phyloP scores from a whole-genome alignment of 2,329 filamentous ascomycete species.

The Claviceps maximensis region DNA sequence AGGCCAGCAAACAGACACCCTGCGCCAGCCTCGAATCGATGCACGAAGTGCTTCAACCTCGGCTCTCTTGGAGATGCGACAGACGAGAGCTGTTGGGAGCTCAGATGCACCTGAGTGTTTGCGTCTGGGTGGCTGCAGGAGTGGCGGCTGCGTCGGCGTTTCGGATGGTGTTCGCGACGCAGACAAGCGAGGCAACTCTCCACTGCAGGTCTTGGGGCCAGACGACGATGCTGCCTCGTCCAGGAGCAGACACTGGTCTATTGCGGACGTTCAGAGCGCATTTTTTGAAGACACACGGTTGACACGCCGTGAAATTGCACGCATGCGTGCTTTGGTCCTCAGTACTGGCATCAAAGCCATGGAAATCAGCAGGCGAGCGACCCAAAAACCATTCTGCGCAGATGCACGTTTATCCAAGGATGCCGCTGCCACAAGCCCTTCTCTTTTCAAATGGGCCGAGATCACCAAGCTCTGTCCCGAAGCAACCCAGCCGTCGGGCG shows the following conservation, averaged over 20 bases:
- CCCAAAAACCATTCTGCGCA: conserved; percentile 21
- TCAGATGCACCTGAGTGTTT: neutral
- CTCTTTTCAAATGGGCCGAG: conserved; percentile 25
- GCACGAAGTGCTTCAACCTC: conserved; percentile 26
- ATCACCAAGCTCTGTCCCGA: conserved; percentile 29
- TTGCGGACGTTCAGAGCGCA: conserved; percentile 27
- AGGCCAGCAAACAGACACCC: conserved; percentile 30
- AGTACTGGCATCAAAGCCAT: conserved; percentile 83
- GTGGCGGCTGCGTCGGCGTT: conserved; percentile 5
- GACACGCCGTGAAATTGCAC: conserved; percentile 62
- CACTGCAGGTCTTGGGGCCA: conserved; percentile 15
- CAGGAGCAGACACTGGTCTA: conserved; percentile 35
- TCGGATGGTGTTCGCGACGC: conserved; percentile 17
- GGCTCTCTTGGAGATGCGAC: conserved; percentile 17
- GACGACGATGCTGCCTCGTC: conserved; percentile 12
- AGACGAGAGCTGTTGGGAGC: neutral
- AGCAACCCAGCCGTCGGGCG: conserved; percentile 16
- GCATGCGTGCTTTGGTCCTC: conserved; percentile 63
- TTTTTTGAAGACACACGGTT: conserved; percentile 26
- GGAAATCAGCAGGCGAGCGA: conserved; percentile 57
- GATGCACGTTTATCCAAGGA: conserved; percentile 10
- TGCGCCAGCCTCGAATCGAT: conserved; percentile 37
- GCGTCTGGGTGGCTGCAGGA: neutral
- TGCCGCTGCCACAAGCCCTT: conserved; percentile 12
- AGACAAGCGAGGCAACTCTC: conserved; percentile 24